phyloP scores from a whole-genome alignment of 495 filamentous ascomycete genomes.

The Penicillium nucicola region DNA sequence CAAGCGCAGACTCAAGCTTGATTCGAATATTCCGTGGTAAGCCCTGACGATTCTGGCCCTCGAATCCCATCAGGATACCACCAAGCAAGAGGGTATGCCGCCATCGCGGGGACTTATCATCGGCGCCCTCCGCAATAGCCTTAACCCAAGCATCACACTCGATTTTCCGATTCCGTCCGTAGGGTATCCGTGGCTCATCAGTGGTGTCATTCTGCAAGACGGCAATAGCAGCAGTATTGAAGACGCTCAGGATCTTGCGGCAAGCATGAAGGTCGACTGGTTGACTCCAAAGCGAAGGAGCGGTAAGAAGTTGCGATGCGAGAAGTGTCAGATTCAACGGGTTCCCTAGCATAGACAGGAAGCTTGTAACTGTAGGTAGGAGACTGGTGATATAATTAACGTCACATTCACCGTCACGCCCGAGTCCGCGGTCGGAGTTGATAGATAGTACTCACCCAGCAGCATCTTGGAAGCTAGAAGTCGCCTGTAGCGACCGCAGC shows the following conservation, averaged over 20 bases:
- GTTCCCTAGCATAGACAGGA: constrained; percentile 81
- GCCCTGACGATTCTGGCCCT: constrained; percentile 61
- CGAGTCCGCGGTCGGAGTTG: background rate
- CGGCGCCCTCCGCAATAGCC: constrained; percentile 78
- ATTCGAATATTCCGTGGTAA: constrained; percentile 59
- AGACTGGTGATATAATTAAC: constrained; percentile 45
- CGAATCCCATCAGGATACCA: constrained; percentile 80
- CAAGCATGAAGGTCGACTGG: constrained; percentile 68
- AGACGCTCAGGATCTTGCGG: constrained; percentile 78
- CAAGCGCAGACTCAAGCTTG: constrained; percentile 75
- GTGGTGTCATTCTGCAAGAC: constrained; percentile 56
- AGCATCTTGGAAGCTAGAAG: constrained; percentile 50
- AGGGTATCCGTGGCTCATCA: constrained; percentile 35
- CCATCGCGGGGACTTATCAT: constrained; percentile 83
- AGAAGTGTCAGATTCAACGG: constrained; percentile 88
- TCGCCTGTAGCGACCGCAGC: constrained; percentile 49
- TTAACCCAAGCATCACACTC: constrained; percentile 74
- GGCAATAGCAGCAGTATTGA: constrained; percentile 75
- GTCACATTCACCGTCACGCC: constrained; percentile 12
- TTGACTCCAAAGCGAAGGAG: constrained; percentile 81
- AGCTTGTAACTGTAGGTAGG: constrained; percentile 73
- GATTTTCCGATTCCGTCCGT: constrained; percentile 46
- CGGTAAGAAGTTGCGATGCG: constrained; percentile 81
- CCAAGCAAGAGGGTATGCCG: constrained; percentile 78
- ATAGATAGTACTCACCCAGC: constrained; percentile 43